A percentile compares a stretch with the other conserved stretches of the same genome.
Evolutionary conservation across 148 eudicot species (phyloP).

Genomic region (Rheum nobile): DNA sequence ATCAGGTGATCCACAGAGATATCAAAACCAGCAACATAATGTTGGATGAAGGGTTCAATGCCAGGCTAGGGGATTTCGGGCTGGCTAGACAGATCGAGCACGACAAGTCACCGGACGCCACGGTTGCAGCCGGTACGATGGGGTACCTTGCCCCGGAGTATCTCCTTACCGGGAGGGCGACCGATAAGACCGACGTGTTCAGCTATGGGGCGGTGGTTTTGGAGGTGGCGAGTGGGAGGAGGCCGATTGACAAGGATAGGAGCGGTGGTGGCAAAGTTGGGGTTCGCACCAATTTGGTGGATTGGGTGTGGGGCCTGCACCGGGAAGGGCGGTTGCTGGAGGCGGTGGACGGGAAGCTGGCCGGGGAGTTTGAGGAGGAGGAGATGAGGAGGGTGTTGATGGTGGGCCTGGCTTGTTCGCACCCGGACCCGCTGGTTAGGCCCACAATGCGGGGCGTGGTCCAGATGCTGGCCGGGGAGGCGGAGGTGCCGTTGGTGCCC

Average conservation of each 20-base stretch:
- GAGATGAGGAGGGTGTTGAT: conserved; percentile 57
- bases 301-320: conserved; percentile 70
- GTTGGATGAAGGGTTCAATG: conserved; percentile 60
- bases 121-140: conserved; percentile 64
- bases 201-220: conserved; percentile 73
- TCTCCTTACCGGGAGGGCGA: conserved; percentile 53
- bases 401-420: conserved; percentile 59
- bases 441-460: conserved; percentile 59
- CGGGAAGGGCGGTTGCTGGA: conserved; percentile 39
- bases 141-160: conserved; percentile 56
- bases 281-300: conserved; percentile 45
- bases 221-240: conserved; percentile 64
- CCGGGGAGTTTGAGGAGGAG: conserved; percentile 49
- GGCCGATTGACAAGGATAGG: conserved; percentile 58
- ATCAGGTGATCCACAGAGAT: conserved; percentile 69
- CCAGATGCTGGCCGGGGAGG: conserved; percentile 61
- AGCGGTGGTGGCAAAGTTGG: conserved; percentile 8
- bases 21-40: conserved; percentile 68
- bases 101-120: conserved; percentile 61
- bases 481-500: conserved; percentile 62
- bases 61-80: conserved; percentile 64
- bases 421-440: conserved; percentile 55
- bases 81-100: conserved; percentile 61
- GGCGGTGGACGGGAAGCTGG: conserved; percentile 37
- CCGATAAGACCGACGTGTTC: conserved; percentile 63